Base-by-base conservation (phyloP, 2,329 filamentous ascomycete species). In the Colletotrichum sp. region DNA sequence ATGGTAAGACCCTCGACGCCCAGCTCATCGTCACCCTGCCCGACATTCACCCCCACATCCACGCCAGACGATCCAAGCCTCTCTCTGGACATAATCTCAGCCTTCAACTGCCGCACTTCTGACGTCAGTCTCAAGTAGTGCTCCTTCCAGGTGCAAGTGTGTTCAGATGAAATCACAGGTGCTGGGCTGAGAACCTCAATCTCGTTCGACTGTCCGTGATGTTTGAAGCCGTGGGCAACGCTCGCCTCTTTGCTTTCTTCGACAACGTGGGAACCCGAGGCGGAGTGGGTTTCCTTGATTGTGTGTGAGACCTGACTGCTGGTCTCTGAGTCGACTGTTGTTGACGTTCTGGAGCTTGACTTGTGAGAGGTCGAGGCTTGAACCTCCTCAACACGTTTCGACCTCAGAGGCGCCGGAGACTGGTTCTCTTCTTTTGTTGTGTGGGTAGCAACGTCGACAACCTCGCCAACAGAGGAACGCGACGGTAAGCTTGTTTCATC, bases 1-100 rank as follows among this genome's bases (percentile, higher is more conserved):
- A 90, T 87, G 7, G 88, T 90, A 68, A 90, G 79, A 13, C 88
- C 88, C 74, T 88, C 84, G 34, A 90, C 86, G 18, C 85, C 85
- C 61, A 87, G 77, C 28, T 87, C 84, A 18, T 83, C 83, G 43
- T 83, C 83, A 26, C 81, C 77, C 24, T 30, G 48, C 14, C 78
- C 71, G 9, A 72, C 77, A 7, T 78, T 79, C 68, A 81, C 73
- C 55, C 77, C 76, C 18, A 79, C 71, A 55, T 82, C 78, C 13
- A 74, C 64, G 26, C 64, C 71, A 9, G 60, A 43, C 13, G 68
- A 48, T 68, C 76, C 70, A 68, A 77, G 71, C 8, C 70, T 74
- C 68, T 68, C 72, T 79, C 78, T 24, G 71, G 77, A 80, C 32
- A 83, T 81, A 43, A 85, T 80, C 77, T 87, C 85, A 5, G 84